Evolutionary conservation across 192 early-diverging fungal species (phyloP).

Genomic region (Podila horticola): DNA sequence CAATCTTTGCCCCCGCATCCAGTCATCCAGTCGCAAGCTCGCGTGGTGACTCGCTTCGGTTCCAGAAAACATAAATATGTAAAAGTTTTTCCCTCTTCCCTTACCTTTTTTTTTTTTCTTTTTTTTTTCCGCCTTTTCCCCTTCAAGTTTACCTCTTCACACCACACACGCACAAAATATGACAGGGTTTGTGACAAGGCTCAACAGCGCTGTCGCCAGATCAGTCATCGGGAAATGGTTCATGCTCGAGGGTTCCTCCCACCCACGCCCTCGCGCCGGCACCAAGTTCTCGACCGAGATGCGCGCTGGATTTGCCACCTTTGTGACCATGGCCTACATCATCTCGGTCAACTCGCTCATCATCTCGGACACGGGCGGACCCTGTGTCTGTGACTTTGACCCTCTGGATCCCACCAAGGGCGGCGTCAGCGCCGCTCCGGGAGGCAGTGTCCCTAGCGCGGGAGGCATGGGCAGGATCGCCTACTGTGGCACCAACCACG

Average conservation of each 20-base stretch:
- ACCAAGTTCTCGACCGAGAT: slow-evolving; percentile 72
- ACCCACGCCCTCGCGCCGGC: slow-evolving; percentile 62
- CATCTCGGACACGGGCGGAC: slow-evolving; percentile 79
- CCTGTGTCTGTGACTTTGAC: slow-evolving; percentile 75
- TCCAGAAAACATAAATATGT: no score
- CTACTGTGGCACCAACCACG: slow-evolving; percentile 34
- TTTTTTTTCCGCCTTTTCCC: not conserved
- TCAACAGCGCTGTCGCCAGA: slow-evolving; percentile 67
- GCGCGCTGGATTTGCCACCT: slow-evolving; percentile 71
- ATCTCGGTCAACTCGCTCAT: slow-evolving; percentile 80
- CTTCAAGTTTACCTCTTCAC: not conserved
- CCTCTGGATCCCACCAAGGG: slow-evolving; percentile 66
- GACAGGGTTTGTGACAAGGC: slow-evolving; percentile 60
- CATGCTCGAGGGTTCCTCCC: slow-evolving; percentile 75
- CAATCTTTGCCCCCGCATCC: no score
- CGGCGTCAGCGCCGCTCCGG: slow-evolving; percentile 1
- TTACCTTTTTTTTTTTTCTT: not conserved
- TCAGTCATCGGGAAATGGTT: slow-evolving; percentile 72
- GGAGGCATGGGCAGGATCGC: slow-evolving; percentile 24
- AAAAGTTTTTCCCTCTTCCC: not conserved
- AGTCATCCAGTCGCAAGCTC: no score
- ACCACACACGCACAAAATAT: not conserved
- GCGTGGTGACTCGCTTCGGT: no score
- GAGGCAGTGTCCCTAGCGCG: not conserved
- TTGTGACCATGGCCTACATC: slow-evolving; percentile 80